These are phyloP conservation scores for Nicotiana otophora DNA, from an alignment of 257 asterid genomes.

Conservation along the genomic window DNA sequence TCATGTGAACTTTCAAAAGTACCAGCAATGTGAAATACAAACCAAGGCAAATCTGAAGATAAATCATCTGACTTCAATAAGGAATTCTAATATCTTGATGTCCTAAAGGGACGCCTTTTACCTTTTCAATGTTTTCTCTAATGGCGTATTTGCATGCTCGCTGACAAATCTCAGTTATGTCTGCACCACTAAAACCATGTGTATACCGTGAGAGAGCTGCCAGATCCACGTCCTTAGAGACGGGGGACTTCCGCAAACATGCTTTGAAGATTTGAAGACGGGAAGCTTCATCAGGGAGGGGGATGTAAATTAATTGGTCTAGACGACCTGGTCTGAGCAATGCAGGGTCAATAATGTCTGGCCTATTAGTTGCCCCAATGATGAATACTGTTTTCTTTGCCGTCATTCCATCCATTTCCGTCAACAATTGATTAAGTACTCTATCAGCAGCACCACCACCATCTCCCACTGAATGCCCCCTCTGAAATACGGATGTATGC, in stretches of 20 bases:
- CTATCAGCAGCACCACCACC: slow-evolving; percentile 96
- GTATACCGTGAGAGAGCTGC: slow-evolving; percentile 79
- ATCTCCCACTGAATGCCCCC: slow-evolving; percentile 81
- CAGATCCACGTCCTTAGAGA: slow-evolving; percentile 70
- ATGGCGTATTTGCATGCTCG: slow-evolving; percentile 91
- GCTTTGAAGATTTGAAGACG: slow-evolving; percentile 81
- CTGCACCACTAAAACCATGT: slow-evolving; percentile 92
- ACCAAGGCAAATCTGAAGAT: neutral
- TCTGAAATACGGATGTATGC: slow-evolving; percentile 26
- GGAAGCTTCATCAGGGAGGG: slow-evolving; percentile 82
- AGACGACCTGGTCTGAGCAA: slow-evolving; percentile 89
- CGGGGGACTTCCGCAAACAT: slow-evolving; percentile 71
- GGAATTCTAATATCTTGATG: neutral
- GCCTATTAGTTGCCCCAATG: slow-evolving; percentile 93
- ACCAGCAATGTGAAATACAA: neutral
- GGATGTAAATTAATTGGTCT: slow-evolving; percentile 83
- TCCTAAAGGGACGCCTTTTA: slow-evolving; percentile 15
- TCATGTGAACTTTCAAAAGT: neutral
- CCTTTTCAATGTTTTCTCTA: slow-evolving; percentile 85
- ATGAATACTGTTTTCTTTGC: slow-evolving; percentile 90
- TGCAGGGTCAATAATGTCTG: slow-evolving; percentile 84
- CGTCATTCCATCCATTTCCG: slow-evolving; percentile 93
- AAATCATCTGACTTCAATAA: neutral
- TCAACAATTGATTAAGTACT: slow-evolving; percentile 79
- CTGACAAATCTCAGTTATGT: slow-evolving; percentile 86